These are phyloP conservation scores for Cryphonectria parasitica DNA, from an alignment of 2,329 filamentous ascomycete genomes.

Conservation along the genomic window DNA sequence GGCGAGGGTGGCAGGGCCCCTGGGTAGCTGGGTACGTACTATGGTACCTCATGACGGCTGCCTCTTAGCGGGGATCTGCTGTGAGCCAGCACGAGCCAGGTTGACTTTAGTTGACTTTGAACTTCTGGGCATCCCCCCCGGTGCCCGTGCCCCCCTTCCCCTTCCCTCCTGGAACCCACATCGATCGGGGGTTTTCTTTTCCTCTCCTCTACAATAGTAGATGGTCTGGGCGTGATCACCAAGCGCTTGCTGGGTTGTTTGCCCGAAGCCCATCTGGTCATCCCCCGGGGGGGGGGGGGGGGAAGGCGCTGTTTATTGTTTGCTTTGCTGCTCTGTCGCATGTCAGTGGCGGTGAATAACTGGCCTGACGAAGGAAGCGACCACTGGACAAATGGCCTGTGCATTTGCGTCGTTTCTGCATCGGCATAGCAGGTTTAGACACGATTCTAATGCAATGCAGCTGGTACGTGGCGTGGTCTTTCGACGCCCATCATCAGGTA, in stretches of 20 bases:
- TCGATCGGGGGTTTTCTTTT: neutral
- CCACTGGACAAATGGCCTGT: neutral
- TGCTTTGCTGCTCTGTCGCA: neutral
- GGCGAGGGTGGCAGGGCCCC: neutral
- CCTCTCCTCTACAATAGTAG: neutral
- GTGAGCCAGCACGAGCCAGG: neutral
- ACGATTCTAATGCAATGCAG: slow-evolving; percentile 26
- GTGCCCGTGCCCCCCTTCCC: too few relatives aligned
- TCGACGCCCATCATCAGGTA: slow-evolving; percentile 21
- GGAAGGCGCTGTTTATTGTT: neutral
- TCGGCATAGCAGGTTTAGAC: neutral
- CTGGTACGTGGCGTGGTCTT: slow-evolving; percentile 28
- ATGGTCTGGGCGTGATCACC: neutral
- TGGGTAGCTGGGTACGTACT: neutral
- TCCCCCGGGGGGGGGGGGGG: too few relatives aligned
- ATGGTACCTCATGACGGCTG: neutral
- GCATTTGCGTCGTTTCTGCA: neutral
- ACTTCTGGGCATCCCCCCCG: neutral
- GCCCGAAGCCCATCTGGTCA: neutral
- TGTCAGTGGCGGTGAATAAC: neutral
- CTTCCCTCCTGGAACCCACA: neutral
- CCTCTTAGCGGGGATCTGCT: neutral
- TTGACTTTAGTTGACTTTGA: neutral
- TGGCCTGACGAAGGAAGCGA: neutral
- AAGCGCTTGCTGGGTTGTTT: neutral